Conservation (phyloP, 2,329 filamentous ascomycete genomes). For the Aspergillus luchuensis region DNA sequence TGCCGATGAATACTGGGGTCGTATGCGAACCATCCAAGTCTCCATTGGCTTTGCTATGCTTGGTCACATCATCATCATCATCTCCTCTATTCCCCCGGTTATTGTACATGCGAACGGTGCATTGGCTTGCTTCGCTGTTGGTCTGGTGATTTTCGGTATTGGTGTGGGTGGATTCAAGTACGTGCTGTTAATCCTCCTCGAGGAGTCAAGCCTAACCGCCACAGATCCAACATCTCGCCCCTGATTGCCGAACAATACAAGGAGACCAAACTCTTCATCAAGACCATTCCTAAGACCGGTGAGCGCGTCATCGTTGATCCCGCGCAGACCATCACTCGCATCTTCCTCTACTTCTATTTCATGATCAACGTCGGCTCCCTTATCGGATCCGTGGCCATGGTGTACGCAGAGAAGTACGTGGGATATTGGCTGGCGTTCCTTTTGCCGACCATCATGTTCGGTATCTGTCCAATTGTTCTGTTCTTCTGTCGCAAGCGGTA, state of each 20-base stretch:
- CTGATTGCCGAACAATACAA: constrained; percentile 71
- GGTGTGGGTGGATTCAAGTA: constrained; percentile 77
- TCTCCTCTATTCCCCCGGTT: constrained; percentile 65
- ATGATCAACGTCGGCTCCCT: constrained; percentile 70
- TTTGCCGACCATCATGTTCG: constrained; percentile 67
- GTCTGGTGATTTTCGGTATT: constrained; percentile 68
- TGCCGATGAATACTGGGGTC: constrained; percentile 70
- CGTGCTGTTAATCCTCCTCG: not conserved
- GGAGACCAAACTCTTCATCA: constrained; percentile 60
- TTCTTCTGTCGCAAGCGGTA: constrained; percentile 64
- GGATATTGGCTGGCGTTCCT: constrained; percentile 65
- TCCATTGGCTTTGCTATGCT: constrained; percentile 66
- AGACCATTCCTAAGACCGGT: constrained; percentile 55
- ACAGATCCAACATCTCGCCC: constrained; percentile 67
- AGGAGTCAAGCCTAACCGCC: not conserved
- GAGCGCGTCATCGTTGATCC: constrained; percentile 72
- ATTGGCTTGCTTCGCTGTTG: constrained; percentile 64
- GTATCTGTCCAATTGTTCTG: constrained; percentile 63
- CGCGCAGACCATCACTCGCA: constrained; percentile 66
- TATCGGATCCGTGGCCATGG: constrained; percentile 64
- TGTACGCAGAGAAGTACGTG: constrained; percentile 73
- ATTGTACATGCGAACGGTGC: constrained; percentile 60
- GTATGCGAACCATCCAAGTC: constrained; percentile 70
- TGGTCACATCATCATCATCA: constrained; percentile 68
- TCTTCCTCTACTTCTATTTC: constrained; percentile 72